Base-by-base conservation (phyloP, 1,284 basidiomycete species). In the Neonothopanus nambi region DNA sequence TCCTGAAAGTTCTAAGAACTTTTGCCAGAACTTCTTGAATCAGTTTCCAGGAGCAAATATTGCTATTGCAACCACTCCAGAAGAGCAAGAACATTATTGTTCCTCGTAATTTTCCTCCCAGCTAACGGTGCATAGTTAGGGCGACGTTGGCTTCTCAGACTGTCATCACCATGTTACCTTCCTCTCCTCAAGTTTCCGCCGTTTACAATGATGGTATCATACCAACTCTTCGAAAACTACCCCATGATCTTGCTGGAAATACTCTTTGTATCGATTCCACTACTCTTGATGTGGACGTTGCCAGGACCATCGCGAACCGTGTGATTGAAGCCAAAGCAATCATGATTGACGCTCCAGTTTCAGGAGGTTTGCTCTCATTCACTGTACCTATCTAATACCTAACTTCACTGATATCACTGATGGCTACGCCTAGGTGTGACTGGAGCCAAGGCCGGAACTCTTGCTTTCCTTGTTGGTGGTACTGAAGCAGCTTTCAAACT, bases 381-480 rank as follows among this genome's bases (percentile, higher is more conserved):
- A 37, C 39, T 15, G 15, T 54, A 49, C 23, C 17, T 55, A n/a
- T 49, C 18, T 36, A 23, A 47, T 30, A 17, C 37, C 30, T 17
- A 28, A 38, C 39, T 40, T 47, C 24, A 42, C 46, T 11, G 28
- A 28, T 28, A n/a, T n/a, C n/a, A n/a, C n/a, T n/a, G n/a, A n/a
- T n/a, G n/a, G n/a, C n/a, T n/a, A 52, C 36, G 17, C 35, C 8
- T 58, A 90, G 87, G 90, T 40, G 91, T 93, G 6, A 74, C 88
- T 15, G 93, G 93, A 20, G 94, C 94, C 8, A 85, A 88, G 64
- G 88, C 88, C 5, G 91, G 81, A 28, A 92, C 91, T 0, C 77
- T 96, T n/a, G 85, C 90, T 17, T 96, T 96, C 76, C 87, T 96
- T 53, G 90, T 94, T 23, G 93, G 93, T n/a, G 90, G 92, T 5